Base-by-base conservation (phyloP, 2,329 filamentous ascomycete genomes). In the Biscogniauxia mediterranea region DNA sequence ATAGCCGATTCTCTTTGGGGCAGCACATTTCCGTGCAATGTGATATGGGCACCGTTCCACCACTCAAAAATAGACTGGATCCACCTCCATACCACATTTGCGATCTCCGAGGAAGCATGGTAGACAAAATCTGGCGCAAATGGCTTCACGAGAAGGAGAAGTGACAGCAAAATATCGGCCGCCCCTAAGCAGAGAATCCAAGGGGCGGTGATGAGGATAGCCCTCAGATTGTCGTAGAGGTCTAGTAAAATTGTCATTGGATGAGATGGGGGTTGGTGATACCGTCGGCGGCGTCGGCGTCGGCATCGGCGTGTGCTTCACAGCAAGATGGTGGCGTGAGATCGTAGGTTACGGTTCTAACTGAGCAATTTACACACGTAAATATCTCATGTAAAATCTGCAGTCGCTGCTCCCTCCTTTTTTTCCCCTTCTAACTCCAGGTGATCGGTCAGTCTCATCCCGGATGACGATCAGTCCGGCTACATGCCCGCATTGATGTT, bases 1-100 rank as follows among this genome's bases (percentile, higher is more conserved):
- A 89, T 81, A 58, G 84, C 85, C 25, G 81, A 85, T 73, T 89
- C 85, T n/a, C 77, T 78, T 11, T 61, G 58, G 1, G 83, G 84
- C 8, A 87, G 73, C 1, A 68, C 61, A 64, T 85, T 81, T 17
- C 84, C 85, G 7, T 83, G 83, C 28, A 81, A 74, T 46, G 78
- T 78, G 66, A 88, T 84, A 57, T 74, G 64, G 50, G 82, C 85
- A 49, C 79, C 79, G 67, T 88, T 88, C 71, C 75, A 69, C 42
- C 70, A 67, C 62, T 83, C 82, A 68, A 88, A 88, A 62, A 87
- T 82, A 65, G 69, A 61, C 71, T 87, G 85, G 61, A 88, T 81
- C 76, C 81, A 84, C 60, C 71, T 73, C 85, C 84, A 88, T 57
- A 84, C 81, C 7, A 79, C 78, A 65, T 72, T 78, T 49, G 85